Base-by-base conservation (phyloP, 1,139 yeast genomes). In the Arxiozyma slooffiae region DNA sequence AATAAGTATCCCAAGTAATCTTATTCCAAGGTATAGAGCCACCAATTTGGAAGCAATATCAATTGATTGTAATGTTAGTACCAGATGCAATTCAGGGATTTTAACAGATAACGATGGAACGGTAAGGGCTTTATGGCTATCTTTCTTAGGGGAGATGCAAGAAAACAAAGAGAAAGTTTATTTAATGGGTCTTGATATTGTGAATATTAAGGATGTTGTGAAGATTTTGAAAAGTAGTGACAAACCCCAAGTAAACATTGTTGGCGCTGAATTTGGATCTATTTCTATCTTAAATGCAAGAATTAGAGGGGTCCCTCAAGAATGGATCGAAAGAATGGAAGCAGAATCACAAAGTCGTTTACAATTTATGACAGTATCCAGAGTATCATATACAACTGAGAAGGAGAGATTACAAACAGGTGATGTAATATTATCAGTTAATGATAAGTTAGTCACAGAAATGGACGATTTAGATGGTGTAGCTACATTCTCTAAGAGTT, bases 11-110 rank as follows among this genome's bases (percentile, higher is more conserved):
- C 92, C 95, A 23, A 76, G 86, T 21, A 81, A 82, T 54, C 71
- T 76, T 42, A 74, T 83, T 26, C 96, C 96, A 26, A 78, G 95
- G 53, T 89, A 85, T 67, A 78, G 95, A 62, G 96, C 92, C 11
- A 83, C 92, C 14, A 88, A 88, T 61, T 69, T 88, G 52, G 96
- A 88, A 61, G 81, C 89, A 44, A 73, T 87, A 40, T 74, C 86
- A 20, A 76, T 88, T 45, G 96, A 89, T 61, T 81, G 86, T 46
- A 81, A 80, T 48, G 69, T 84, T 49, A 79, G 87, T 48, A 80
- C 79, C 46, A 88, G 85, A 58, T 88, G 95, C 68, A 79, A 78
- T 46, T 78, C 94, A 4, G 97, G 97, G 56, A 77, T 88, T 4
- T 69, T 89, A 48, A 82, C 85, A n/a, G 89, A 85, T 63, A 67